Percentiles rank a stretch among this genome's conserved stretches.
Evolutionary conservation across 2,329 filamentous ascomycete genomes (phyloP).

Genomic region (Fusarium guadeloupense): DNA sequence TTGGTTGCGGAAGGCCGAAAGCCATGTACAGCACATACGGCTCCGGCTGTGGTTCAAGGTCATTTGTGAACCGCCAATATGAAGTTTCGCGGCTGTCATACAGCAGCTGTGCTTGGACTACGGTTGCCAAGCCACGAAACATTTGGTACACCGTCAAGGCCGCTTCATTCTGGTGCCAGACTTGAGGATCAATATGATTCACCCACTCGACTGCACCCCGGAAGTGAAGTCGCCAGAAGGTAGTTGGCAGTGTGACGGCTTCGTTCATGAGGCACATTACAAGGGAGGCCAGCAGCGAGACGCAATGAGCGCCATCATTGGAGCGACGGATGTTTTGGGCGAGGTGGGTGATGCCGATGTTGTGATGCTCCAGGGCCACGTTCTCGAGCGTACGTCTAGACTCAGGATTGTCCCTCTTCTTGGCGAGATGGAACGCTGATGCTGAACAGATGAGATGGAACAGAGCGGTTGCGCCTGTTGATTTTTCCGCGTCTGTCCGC

Average conservation of each 20-base stretch:
- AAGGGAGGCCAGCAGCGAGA: conserved; percentile 32
- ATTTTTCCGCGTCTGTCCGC: conserved; percentile 29
- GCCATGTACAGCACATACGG: conserved; percentile 32
- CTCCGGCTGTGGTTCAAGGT: conserved; percentile 34
- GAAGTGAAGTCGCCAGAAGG: conserved; percentile 39
- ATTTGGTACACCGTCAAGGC: conserved; percentile 39
- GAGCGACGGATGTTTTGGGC: conserved; percentile 39
- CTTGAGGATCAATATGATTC: conserved; percentile 39
- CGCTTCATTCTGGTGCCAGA: conserved; percentile 36
- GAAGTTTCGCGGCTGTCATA: conserved; percentile 27
- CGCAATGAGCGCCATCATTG: conserved; percentile 34
- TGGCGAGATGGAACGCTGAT: conserved; percentile 36
- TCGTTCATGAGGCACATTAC: conserved; percentile 41
- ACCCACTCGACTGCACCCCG: conserved; percentile 41
- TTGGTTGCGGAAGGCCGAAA: conserved; percentile 34
- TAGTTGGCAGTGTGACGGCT: conserved; percentile 37
- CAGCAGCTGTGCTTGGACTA: conserved; percentile 35
- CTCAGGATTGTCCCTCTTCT: conserved; percentile 16
- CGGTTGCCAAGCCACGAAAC: conserved; percentile 38
- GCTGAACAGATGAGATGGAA: conserved; percentile 42
- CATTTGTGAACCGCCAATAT: conserved; percentile 34
- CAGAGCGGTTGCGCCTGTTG: conserved; percentile 33
- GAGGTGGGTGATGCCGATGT: conserved; percentile 38
- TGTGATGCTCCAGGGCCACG: conserved; percentile 39
- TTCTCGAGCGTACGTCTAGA: conserved; percentile 30